Evolutionary conservation across 2,329 filamentous ascomycete species (phyloP).

Genomic region (Talaromyces marneffei): DNA sequence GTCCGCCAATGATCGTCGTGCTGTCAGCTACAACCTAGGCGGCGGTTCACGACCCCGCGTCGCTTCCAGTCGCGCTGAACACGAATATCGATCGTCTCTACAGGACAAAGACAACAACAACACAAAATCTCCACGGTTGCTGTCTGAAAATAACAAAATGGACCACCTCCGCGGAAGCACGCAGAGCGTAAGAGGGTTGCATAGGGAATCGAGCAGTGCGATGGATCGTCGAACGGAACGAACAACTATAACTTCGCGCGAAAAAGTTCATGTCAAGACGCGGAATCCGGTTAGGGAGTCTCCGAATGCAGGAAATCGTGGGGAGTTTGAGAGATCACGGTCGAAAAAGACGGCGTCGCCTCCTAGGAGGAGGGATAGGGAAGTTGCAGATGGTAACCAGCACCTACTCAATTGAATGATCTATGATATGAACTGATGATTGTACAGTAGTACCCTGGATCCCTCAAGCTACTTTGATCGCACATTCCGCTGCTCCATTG

Average conservation of each 20-base stretch:
- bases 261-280: constrained; percentile 55
- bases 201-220: constrained; percentile 29
- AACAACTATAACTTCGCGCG: constrained; percentile 53
- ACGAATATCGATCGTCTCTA: constrained; percentile 2
- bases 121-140: constrained; percentile 27
- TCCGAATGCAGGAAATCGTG: constrained; percentile 26
- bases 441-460: constrained; percentile 57
- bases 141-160: constrained; percentile 21
- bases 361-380: constrained; percentile 30
- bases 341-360: constrained; percentile 26
- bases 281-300: constrained; percentile 52
- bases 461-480: constrained; percentile 69
- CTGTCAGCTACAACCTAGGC: constrained; percentile 30
- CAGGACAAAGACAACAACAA: constrained; percentile 24
- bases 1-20: constrained; percentile 37
- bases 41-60: constrained; percentile 35
- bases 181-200: constrained; percentile 28
- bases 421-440: not conserved
- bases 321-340: constrained; percentile 31
- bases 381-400: constrained; percentile 23
- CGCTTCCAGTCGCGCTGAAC: constrained; percentile 32
- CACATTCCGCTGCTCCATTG: constrained; percentile 65
- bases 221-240: constrained; percentile 39
- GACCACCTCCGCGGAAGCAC: constrained; percentile 28
- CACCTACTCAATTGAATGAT: constrained; percentile 15